phyloP scores from a whole-genome alignment of 176 grass and related monocot genomes.

The Saccharum officinarum region DNA sequence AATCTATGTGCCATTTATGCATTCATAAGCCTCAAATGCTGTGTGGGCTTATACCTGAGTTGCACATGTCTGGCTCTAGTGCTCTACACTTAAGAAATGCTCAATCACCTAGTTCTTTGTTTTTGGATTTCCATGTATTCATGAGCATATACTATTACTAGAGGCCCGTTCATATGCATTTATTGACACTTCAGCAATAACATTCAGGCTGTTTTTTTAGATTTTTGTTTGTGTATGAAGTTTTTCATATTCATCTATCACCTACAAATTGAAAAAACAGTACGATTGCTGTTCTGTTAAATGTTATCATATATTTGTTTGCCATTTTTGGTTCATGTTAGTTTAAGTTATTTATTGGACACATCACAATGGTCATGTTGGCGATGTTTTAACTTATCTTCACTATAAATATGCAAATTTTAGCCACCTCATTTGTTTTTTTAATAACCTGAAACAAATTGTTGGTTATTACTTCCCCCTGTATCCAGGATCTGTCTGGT shows the following conservation, averaged over 20 bases:
- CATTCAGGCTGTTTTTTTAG: not conserved
- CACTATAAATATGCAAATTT: not conserved
- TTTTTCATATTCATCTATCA: slow-evolving; percentile 4
- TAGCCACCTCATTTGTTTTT: not conserved
- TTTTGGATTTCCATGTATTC: not conserved
- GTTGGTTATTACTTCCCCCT: not conserved
- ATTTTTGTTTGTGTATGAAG: slow-evolving; percentile 1
- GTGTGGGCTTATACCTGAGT: not conserved
- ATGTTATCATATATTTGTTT: not conserved
- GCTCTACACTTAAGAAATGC: not conserved
- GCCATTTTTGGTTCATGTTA: not conserved
- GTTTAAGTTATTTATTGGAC: not conserved
- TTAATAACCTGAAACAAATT: not conserved
- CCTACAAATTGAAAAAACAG: not conserved
- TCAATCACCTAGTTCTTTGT: not conserved
- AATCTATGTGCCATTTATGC: slow-evolving; percentile 24
- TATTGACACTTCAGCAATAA: not conserved
- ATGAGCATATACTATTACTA: not conserved
- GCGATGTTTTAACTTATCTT: not conserved
- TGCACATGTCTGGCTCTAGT: not conserved
- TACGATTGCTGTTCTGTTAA: not conserved
- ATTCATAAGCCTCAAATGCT: not conserved
- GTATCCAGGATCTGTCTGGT: slow-evolving; percentile 85
- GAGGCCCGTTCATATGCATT: not conserved
- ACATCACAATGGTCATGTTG: not conserved